Base-by-base conservation (phyloP, 441 rosid species). In the Adansonia grandidieri region DNA sequence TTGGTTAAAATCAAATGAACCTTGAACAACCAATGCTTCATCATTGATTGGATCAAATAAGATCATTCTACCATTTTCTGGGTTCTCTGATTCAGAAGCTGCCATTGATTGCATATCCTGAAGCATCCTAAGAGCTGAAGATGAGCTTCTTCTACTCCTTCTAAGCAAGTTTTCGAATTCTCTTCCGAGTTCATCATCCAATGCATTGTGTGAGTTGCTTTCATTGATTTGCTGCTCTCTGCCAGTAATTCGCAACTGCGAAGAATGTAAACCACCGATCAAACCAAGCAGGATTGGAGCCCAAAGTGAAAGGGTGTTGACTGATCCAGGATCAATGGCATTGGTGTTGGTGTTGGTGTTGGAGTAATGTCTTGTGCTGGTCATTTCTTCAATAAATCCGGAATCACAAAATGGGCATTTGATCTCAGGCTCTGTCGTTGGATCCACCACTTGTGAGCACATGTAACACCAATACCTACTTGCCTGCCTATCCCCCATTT, bases 311-410 rank as follows among this genome's bases (percentile, higher is more conserved):
- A 82, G 75, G 0, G 86, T 77, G 45, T 62, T 79, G 28, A 86
- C 88, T 0, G 90, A 85, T 66, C 86, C 87, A 40, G 83, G 58
- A 53, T 80, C 83, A 57, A 77, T 19, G 10, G 32, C 84, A 24
- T 24, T 24, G 28, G 28, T 24, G 28, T 24, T 0, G 28, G 28
- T 24, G 53, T 17, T 54, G 51, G 22, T 63, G 60, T 71, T 45
- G 66, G 50, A 9, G 40, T 37, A 62, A 2, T 78, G 79, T 8
- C 80, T 74, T 2, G 37, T 73, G 74, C 77, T 19, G 57, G 70
- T 61, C 73, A 88, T 80, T 79, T 84, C 88, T 81, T 87, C 95
- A 37, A 89, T 54, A 77, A 88, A 91, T 14, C 90, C 90, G 15
- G 73, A 65, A 11, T 84, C 83, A 44, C 92, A 89, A 6, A 84